Evolutionary conservation across 208 protist genomes (phyloP).

Genomic region (Wallacemonas sp.): DNA sequence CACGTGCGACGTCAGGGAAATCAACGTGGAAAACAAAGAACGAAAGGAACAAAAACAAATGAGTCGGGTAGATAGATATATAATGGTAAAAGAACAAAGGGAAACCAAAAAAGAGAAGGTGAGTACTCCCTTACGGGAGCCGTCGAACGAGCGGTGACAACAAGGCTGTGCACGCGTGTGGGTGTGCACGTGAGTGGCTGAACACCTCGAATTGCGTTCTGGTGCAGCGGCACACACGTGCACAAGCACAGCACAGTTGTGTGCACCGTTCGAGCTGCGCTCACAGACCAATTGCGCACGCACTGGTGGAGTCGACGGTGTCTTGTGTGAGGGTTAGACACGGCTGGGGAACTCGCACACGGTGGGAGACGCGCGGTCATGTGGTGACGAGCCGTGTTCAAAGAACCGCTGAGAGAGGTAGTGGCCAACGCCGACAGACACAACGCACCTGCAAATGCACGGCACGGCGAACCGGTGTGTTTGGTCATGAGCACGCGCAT

Average conservation of each 20-base stretch:
- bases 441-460: too few relatives aligned
- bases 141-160: too few relatives aligned
- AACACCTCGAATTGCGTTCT: too few relatives aligned
- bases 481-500: neutral
- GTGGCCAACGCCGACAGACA: neutral
- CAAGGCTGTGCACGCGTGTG: too few relatives aligned
- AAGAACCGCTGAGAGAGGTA: too few relatives aligned
- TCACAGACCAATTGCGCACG: too few relatives aligned
- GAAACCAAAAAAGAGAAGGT: slow-evolving; percentile 11
- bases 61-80: neutral
- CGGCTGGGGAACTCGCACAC: neutral
- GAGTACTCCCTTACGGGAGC: neutral
- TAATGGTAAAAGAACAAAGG: neutral
- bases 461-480: slow-evolving; percentile 1
- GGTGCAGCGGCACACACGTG: too few relatives aligned
- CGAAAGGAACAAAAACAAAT: neutral
- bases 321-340: slow-evolving; percentile 7
- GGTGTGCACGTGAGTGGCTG: too few relatives aligned
- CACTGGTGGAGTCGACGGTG: neutral
- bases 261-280: too few relatives aligned
- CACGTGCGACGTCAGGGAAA: neutral
- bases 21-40: neutral
- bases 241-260: too few relatives aligned
- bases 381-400: too few relatives aligned
- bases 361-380: too few relatives aligned